Evolutionary conservation across 2,329 filamentous ascomycete species (phyloP).

Genomic region (Arthrobotrys sphaeroides): DNA sequence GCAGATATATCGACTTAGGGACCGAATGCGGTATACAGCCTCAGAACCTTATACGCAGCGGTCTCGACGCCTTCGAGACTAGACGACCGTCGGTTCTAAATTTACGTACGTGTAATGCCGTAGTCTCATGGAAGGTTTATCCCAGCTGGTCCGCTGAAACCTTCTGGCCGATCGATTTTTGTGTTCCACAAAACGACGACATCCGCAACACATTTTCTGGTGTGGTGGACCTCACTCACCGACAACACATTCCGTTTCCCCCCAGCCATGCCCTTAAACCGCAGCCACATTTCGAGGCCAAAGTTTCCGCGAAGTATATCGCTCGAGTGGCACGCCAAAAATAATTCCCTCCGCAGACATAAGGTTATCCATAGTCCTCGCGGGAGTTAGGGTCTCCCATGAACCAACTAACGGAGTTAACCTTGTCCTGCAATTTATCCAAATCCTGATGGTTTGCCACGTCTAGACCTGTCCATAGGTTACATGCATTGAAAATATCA

Average conservation of each 20-base stretch:
- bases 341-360: too few relatives aligned
- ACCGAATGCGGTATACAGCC: neutral
- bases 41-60: neutral
- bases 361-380: too few relatives aligned
- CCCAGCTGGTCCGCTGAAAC: slow-evolving; percentile 5
- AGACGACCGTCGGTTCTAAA: neutral
- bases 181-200: slow-evolving; percentile 22
- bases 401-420: neutral
- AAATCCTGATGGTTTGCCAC: neutral
- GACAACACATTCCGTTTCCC: neutral
- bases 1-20: slow-evolving; percentile 5
- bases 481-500: too few relatives aligned
- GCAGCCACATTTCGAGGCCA: too few relatives aligned
- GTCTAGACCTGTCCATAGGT: too few relatives aligned
- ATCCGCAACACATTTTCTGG: slow-evolving; percentile 32
- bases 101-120: neutral
- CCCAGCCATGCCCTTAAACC: too few relatives aligned
- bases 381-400: too few relatives aligned
- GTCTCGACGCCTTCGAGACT: neutral
- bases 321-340: neutral
- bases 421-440: neutral
- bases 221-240: neutral
- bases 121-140: slow-evolving; percentile 10
- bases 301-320: too few relatives aligned
- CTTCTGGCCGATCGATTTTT: slow-evolving; percentile 12